Base-by-base conservation (phyloP, 106 monocot species). In the Triglochin maritima region DNA sequence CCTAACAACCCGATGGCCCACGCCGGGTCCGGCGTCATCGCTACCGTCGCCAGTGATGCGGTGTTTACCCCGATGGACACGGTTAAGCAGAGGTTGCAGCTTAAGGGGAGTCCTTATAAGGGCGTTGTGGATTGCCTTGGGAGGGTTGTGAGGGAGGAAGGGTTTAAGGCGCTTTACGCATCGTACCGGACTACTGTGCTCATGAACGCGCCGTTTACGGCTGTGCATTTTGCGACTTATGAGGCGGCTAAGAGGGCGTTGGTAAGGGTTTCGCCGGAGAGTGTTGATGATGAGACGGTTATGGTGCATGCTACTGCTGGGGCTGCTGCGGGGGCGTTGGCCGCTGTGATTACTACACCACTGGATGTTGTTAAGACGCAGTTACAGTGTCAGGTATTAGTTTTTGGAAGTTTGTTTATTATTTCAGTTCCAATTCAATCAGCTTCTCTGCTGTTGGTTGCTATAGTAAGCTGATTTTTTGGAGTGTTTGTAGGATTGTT, bases 161-260 rank as follows among this genome's bases (percentile, higher is more conserved):
- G 91, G n/a, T 7, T 77, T 9, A 11, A 80, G 65, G 87, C 87
- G 11, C 78, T 92, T 52, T 92, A 75, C 44, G 82, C 73, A 2
- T 87, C 87, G 11, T 92, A 87, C 58, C 48, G 74, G 56, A 92
- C 87, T 8, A 92, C 91, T 8, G 91, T 87, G 71, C 53, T 92
- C 45, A 92, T 87, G 91, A 92, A 92, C 59, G 91, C 87, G 29
- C 91, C 91, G 8, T 92, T 80, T 64, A 92, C 91, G 6, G 91
- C 91, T 0, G 80, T 92, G 48, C 84, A 92, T 71, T 92, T 92
- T 47, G 76, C 91, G 11, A 92, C 91, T 0, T 92, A 92, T 49
- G 91, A 92, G 79, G 91, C 91, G 3, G 73, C 80, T 0, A 92
- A 92, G 80, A 77, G 71, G 67, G 81, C 74, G 55, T 13, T 92